Conservation (phyloP, 441 rosid genomes). For the Manihot esculenta region DNA sequence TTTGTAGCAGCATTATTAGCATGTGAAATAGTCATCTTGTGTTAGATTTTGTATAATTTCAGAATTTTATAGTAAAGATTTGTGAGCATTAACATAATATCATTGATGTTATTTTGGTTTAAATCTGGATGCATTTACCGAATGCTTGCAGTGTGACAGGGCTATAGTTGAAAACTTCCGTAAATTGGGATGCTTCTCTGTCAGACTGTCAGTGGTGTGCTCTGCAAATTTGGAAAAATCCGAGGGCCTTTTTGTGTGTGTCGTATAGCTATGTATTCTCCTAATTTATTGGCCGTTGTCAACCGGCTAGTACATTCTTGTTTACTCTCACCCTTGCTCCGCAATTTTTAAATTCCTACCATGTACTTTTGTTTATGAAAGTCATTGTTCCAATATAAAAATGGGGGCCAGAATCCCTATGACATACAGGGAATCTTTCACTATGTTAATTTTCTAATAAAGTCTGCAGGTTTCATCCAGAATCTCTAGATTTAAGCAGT, state of each 20-base stretch:
- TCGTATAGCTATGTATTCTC: constrained; percentile 13
- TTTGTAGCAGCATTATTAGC: constrained; percentile 25
- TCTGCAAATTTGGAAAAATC: constrained; percentile 29
- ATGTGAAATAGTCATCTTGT: constrained; percentile 21
- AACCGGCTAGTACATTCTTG: constrained; percentile 35
- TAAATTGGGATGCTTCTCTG: constrained; percentile 18
- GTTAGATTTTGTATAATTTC: constrained; percentile 10
- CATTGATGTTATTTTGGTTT: constrained; percentile 6
- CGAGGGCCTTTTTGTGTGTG: constrained; percentile 20
- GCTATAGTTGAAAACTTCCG: background rate
- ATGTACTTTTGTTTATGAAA: constrained; percentile 9
- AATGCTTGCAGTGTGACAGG: background rate
- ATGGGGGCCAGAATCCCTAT: constrained; percentile 26
- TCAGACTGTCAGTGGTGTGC: constrained; percentile 24
- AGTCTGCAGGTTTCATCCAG: constrained; percentile 24
- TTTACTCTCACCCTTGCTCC: constrained; percentile 19
- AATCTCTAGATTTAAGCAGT: constrained; percentile 31
- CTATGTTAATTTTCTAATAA: constrained; percentile 19
- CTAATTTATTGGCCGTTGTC: constrained; percentile 29
- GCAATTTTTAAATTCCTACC: constrained; percentile 21
- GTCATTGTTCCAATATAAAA: constrained; percentile 29
- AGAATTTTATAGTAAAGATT: constrained; percentile 11
- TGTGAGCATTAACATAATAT: background rate
- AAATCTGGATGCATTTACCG: background rate
- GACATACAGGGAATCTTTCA: constrained; percentile 33